These are phyloP conservation scores for Ophiostoma sp. DNA, from an alignment of 2,329 filamentous ascomycete species.

Conservation along the genomic window DNA sequence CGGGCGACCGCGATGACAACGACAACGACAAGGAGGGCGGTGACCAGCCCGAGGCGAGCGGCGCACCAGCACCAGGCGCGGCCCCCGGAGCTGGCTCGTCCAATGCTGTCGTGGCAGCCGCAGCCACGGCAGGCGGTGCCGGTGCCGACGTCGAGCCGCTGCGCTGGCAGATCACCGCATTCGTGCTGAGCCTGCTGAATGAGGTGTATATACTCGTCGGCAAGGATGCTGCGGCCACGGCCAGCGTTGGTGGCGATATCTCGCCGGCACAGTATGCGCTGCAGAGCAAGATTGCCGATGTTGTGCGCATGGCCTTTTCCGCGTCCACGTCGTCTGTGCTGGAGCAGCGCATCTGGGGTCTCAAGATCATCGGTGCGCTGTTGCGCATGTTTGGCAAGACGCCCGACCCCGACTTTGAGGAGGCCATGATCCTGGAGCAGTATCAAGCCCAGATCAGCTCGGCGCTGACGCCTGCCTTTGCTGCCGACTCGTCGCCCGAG, in stretches of 20 bases:
- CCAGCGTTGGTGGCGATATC: constrained; percentile 43
- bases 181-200: constrained; percentile 82
- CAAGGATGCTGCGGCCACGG: constrained; percentile 72
- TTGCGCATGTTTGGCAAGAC: constrained; percentile 94
- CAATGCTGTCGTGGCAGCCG: background rate
- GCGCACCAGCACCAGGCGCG: background rate
- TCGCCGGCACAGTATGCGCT: constrained; percentile 72
- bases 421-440: constrained; percentile 91
- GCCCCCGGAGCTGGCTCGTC: background rate
- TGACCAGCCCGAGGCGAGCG: constrained; percentile 27
- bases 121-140: constrained; percentile 34
- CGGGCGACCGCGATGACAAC: constrained; percentile 47
- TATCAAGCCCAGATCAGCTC: constrained; percentile 98
- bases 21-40: constrained; percentile 47
- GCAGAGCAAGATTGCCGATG: constrained; percentile 80
- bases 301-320: constrained; percentile 94
- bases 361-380: constrained; percentile 90
- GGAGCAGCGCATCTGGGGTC: constrained; percentile 80
- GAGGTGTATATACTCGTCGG: constrained; percentile 75
- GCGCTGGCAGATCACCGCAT: constrained; percentile 91
- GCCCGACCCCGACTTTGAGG: constrained; percentile 94
- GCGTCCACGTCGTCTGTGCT: constrained; percentile 91
- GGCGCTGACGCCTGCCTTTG: constrained; percentile 91
- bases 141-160: constrained; percentile 74
- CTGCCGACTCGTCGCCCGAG: constrained; percentile 90